Evolutionary conservation across 768 basidiomycete genomes (phyloP).

Genomic region (Leccinum fibrillosum): DNA sequence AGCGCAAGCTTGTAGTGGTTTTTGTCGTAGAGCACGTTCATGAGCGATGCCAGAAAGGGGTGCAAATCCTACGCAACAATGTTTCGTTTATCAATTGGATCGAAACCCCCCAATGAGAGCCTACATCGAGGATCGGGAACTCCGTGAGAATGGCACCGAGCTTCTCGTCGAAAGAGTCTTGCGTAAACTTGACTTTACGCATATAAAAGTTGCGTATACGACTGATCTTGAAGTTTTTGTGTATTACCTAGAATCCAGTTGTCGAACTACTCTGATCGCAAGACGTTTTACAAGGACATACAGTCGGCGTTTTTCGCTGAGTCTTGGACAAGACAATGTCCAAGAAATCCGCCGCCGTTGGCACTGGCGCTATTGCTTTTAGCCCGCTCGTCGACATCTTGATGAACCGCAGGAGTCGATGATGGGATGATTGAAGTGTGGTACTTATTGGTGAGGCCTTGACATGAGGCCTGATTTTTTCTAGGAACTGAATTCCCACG

Average conservation of each 20-base stretch:
- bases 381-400: conserved; percentile 82
- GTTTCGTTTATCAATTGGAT: conserved; percentile 1
- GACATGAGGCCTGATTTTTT: conserved; percentile 6
- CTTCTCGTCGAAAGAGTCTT: conserved; percentile 96
- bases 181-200: conserved; percentile 99
- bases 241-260: conserved; percentile 67
- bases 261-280: conserved; percentile 2
- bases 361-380: conserved; percentile 98
- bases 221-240: conserved; percentile 99
- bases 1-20: conserved; percentile 99
- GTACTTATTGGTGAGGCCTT: neutral
- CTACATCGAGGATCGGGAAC: conserved; percentile 95
- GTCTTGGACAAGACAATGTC: conserved; percentile 94
- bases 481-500: conserved; percentile 12
- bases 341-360: conserved; percentile 91
- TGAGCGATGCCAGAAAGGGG: conserved; percentile 90
- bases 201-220: conserved; percentile 98
- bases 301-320: conserved; percentile 96
- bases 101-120: conserved; percentile 31
- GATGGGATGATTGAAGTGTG: conserved; percentile 4
- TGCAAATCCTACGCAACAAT: conserved; percentile 67
- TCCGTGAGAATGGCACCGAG: conserved; percentile 89
- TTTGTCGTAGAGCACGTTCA: conserved; percentile 99
- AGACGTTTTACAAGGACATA: conserved; percentile 27
- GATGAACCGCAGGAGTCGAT: conserved; percentile 1